Evolutionary conservation across 148 eudicot species (phyloP), one percentile per base, ranked within the genome.

Genomic region (Chenopodium quinoa): DNA sequence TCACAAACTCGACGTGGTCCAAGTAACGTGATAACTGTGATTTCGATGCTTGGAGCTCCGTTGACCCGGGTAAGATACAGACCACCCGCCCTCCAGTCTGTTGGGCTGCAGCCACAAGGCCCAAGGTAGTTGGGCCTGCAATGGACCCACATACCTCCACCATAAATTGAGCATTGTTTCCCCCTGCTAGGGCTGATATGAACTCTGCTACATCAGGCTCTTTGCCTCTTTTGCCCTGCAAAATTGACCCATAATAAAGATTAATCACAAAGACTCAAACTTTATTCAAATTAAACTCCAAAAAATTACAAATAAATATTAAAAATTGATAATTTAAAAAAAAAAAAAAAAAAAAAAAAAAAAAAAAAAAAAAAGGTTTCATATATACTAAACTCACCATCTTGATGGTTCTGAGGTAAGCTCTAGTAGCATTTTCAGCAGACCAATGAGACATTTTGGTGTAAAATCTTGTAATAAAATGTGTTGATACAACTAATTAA

Each of bases 391-490:
- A 19, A 75, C 77, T 85, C 19, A 83, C 88, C 90, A 85, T 78
- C 73, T 74, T 79, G 0, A 88, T 70, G 71, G 86, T 81, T 79
- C 80, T 81, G 1, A 88, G 90, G 83, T 85, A 88, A 34, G 90
- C 90, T 73, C 44, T 88, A 31, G 85, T 85, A 75, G 90, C 88
- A 83, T 88, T 88, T 77, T 88, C 86, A 79, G 90, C 81, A 48
- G 86, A 88, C 90, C 90, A 88, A 74, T 69, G 66, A 76, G 86
- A 37, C 79, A 77, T 78, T 37, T 70, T 62, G 19, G 37, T 31
- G 37, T 58, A 50, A 19, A 40, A 40, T 40, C 3, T 70, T 77
- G 50, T 69, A 16, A 23, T 63, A 29, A 4, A 69, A 56, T 11
- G 34, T 79, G 75, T 56, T 32, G 40, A 37, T 72, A 44, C 47